phyloP scores from a whole-genome alignment of 2,329 filamentous ascomycete genomes.

The Tolypocladium capitatum region DNA sequence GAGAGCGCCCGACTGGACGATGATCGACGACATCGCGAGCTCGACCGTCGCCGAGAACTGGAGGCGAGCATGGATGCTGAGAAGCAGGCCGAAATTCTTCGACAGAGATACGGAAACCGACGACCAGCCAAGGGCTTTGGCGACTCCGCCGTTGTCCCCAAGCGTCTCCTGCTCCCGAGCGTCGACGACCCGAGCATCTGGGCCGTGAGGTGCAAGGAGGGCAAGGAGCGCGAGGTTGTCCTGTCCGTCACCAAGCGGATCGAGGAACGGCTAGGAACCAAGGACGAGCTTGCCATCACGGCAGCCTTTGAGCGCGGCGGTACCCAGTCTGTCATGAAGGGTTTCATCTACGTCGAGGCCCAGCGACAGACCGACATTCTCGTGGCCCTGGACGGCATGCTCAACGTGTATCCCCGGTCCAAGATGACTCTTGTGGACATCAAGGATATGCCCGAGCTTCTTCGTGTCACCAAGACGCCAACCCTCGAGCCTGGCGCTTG shows the following conservation, averaged over 20 bases:
- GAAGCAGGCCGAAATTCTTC: constrained; percentile 75
- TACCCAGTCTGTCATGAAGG: constrained; percentile 69
- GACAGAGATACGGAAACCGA: constrained; percentile 77
- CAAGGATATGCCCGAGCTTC: constrained; percentile 94
- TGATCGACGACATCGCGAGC: constrained; percentile 83
- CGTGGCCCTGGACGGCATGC: constrained; percentile 67
- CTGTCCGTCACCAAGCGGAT: constrained; percentile 80
- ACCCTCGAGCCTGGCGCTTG: constrained; percentile 78
- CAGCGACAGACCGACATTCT: constrained; percentile 76
- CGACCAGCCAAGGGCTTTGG: constrained; percentile 49
- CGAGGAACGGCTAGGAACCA: constrained; percentile 64
- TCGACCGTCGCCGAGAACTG: constrained; percentile 82
- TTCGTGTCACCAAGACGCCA: constrained; percentile 77
- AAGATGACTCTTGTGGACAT: constrained; percentile 85
- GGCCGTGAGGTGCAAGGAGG: constrained; percentile 84
- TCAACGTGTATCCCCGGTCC: constrained; percentile 78
- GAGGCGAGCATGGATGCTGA: constrained; percentile 84
- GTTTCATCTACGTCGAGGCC: constrained; percentile 91
- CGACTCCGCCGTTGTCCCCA: constrained; percentile 68
- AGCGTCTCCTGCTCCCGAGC: constrained; percentile 75
- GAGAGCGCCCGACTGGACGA: constrained; percentile 72
- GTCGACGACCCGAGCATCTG: constrained; percentile 95
- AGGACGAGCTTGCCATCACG: constrained; percentile 72
- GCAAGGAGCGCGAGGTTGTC: constrained; percentile 87
- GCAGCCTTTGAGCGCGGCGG: constrained; percentile 83